Conservation (phyloP, 2,329 filamentous ascomycete species). For the Stylonectria norvegica region DNA sequence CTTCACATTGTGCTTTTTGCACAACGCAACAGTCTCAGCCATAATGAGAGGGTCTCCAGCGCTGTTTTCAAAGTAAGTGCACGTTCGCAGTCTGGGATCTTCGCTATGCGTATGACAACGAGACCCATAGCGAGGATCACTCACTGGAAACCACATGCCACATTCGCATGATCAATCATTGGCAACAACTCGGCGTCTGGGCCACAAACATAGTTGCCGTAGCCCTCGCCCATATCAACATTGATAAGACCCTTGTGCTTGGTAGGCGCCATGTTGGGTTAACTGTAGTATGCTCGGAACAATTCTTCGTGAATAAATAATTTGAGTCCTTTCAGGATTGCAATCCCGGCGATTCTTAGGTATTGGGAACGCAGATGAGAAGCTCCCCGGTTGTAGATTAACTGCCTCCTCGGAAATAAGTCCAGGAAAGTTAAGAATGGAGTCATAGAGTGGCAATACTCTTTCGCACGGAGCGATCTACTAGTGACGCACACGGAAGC, state of each 20-base stretch:
- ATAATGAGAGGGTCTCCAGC: slow-evolving; percentile 18
- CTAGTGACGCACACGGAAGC: too few relatives aligned
- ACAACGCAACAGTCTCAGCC: slow-evolving; percentile 13
- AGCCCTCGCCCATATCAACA: slow-evolving; percentile 45
- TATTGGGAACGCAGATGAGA: too few relatives aligned
- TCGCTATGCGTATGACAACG: too few relatives aligned
- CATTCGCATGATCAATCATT: slow-evolving; percentile 57
- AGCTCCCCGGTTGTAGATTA: too few relatives aligned
- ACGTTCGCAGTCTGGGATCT: too few relatives aligned
- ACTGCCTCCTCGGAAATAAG: too few relatives aligned
- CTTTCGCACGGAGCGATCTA: too few relatives aligned
- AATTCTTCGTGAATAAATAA: neutral
- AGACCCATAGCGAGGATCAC: neutral
- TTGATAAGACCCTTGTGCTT: slow-evolving; percentile 33
- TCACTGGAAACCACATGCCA: slow-evolving; percentile 55
- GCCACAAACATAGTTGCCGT: slow-evolving; percentile 45
- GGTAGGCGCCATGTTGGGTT: slow-evolving; percentile 4
- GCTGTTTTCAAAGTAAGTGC: neutral
- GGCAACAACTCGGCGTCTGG: slow-evolving; percentile 58
- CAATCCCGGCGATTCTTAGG: too few relatives aligned
- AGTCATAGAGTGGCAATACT: too few relatives aligned
- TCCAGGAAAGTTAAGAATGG: too few relatives aligned
- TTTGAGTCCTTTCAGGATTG: too few relatives aligned
- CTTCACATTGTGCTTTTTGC: slow-evolving; percentile 14
- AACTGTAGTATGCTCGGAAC: neutral